Base-by-base conservation (phyloP, 2,329 filamentous ascomycete species). In the Calonectria ilicicola region DNA sequence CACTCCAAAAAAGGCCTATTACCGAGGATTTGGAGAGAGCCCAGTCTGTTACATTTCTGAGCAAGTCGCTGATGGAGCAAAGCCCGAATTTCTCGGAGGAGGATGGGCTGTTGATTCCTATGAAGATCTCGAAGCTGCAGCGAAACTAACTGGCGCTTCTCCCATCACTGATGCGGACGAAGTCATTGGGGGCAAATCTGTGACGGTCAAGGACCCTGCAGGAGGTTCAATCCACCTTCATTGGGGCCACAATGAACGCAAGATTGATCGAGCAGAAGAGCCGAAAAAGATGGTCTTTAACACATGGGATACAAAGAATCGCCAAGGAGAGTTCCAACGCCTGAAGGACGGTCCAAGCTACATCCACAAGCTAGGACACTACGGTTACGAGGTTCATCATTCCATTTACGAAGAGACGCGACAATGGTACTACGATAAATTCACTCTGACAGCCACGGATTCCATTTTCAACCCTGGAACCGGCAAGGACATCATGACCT, bases 371-470 rank as follows among this genome's bases (percentile, higher is more conserved):
- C 42, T 72, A 2, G 70, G 70, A 0, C 70, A 72, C 51, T 69
- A 66, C 44, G 70, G 70, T 23, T 63, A 58, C 66, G 46, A 32
- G 12, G 49, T 72, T 1, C 19, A 66, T 17, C 75, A 82, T 21
- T 84, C 84, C 64, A 75, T 38, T 14, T 58, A 58, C n/a, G 51
- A 58, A n/a, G 29, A 58, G 21, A 58, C 51, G 3, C 51, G 51
- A 15, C 51, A 58, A 35, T 58, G 51, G 51, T 58, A 58, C 29
- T 58, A 58, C 23, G 51, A 47, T 1, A 82, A 82, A 62, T 86
- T 87, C 81, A 87, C 86, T 74, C 79, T 87, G 51, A 81, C 82
- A 1, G 82, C 82, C 1, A 80, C 82, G 0, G 85, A 87, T 63
- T 76, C 79, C 21, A 70, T 78, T 1, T 74, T 74, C 42, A 32